A percentile compares a stretch with the other conserved stretches of the same genome.
Evolutionary conservation across 1,139 yeast genomes (phyloP).

Genomic region (Geotrichum carabidarum): DNA sequence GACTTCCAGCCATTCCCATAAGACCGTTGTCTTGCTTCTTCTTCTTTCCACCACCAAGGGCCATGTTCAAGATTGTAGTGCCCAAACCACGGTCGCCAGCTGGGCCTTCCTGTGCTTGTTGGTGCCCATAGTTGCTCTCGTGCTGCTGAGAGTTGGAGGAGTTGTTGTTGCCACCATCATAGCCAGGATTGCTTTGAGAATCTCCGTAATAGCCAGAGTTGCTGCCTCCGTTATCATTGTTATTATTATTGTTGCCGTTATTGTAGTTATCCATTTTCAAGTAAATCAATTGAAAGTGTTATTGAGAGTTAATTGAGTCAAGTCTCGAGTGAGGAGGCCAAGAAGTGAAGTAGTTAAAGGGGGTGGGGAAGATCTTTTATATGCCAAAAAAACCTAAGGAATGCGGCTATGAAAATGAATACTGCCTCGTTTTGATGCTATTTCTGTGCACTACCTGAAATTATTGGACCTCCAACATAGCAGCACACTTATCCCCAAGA

Average conservation of each 20-base stretch:
- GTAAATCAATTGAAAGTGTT: too few species aligned
- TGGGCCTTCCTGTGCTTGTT: not conserved
- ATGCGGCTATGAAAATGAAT: too few species aligned
- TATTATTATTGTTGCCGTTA: not conserved
- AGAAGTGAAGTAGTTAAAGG: too few species aligned
- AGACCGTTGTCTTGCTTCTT: conserved; percentile 8
- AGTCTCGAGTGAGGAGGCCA: too few species aligned
- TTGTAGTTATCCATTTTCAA: not conserved
- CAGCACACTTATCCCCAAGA: too few species aligned
- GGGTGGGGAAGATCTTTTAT: too few species aligned
- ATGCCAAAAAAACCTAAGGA: too few species aligned
- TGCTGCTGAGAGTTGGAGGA: not conserved
- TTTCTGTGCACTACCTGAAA: not conserved
- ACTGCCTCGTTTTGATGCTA: not conserved
- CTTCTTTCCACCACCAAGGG: conserved; percentile 9
- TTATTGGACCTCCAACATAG: too few species aligned
- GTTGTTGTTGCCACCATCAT: not conserved
- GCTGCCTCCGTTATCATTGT: not conserved
- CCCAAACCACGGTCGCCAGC: conserved; percentile 13
- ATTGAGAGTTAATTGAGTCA: too few species aligned
- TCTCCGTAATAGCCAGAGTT: not conserved
- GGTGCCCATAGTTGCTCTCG: not conserved
- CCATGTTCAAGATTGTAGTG: conserved; percentile 13
- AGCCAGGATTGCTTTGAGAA: not conserved
- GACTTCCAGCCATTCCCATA: conserved; percentile 11